phyloP scores from a whole-genome alignment of 257 asterid species.

The Eucommia ulmoides region DNA sequence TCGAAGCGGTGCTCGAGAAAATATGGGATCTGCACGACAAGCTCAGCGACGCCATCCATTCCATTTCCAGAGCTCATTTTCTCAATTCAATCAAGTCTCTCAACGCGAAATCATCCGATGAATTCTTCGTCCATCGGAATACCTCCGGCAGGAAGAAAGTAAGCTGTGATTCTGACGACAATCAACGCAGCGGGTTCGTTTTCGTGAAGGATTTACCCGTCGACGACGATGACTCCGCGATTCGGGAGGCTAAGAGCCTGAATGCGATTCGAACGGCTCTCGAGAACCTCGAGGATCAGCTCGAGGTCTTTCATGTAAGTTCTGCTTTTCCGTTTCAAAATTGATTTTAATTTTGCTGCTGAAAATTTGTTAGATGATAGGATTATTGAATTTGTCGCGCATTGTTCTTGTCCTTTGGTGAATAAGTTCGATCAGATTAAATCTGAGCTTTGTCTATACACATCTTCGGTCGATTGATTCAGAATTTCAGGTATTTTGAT shows the following conservation, averaged over 20 bases:
- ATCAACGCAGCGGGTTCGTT: conserved; percentile 41
- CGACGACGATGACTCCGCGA: conserved; percentile 48
- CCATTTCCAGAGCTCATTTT: conserved; percentile 75
- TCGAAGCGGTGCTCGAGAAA: conserved; percentile 77
- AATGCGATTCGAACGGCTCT: conserved; percentile 82
- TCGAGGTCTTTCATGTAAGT: conserved; percentile 74
- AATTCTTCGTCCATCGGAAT: conserved; percentile 23
- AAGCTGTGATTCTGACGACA: conserved; percentile 18
- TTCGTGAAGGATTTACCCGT: conserved; percentile 57
- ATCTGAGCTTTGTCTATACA: background rate
- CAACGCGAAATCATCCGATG: conserved; percentile 25
- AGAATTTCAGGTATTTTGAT: too few relatives aligned
- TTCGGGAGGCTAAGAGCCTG: conserved; percentile 87
- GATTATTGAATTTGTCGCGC: too few relatives aligned
- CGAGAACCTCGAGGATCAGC: conserved; percentile 92
- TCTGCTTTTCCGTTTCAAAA: too few relatives aligned
- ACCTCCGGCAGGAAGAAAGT: conserved; percentile 12
- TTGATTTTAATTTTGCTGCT: too few relatives aligned
- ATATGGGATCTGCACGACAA: conserved; percentile 95
- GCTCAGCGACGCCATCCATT: conserved; percentile 92
- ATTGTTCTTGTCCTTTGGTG: background rate
- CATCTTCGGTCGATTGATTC: too few relatives aligned
- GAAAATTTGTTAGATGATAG: too few relatives aligned
- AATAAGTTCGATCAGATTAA: background rate
- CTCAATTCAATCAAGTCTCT: conserved; percentile 56